These are phyloP conservation scores for Tetrapisispora taiwanensis DNA, from an alignment of 805 yeast species.

Conservation along the genomic window DNA sequence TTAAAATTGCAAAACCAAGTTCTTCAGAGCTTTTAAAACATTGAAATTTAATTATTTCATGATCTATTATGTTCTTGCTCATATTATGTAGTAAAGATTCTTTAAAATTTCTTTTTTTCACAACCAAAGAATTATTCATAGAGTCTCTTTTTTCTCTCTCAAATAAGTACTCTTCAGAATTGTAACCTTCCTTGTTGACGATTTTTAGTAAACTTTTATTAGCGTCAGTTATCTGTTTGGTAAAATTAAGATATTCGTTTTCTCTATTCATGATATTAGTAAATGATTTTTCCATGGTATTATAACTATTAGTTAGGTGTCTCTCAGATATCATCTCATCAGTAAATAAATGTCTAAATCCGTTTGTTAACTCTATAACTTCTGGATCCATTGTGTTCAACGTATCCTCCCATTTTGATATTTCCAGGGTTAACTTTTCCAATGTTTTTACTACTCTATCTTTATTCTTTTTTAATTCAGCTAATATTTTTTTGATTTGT, in stretches of 20 bases:
- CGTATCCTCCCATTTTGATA: conserved; percentile 15
- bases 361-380: conserved; percentile 10
- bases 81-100: conserved; percentile 16
- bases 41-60: conserved; percentile 11
- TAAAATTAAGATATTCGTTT: conserved; percentile 14
- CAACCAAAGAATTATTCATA: conserved; percentile 12
- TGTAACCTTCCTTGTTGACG: conserved; percentile 16
- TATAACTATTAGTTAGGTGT: conserved; percentile 12
- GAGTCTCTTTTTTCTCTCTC: conserved; percentile 15
- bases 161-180: conserved; percentile 18
- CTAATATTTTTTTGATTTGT: conserved; percentile 12
- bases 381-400: conserved; percentile 8
- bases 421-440: conserved; percentile 14
- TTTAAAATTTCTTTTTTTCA: conserved; percentile 16
- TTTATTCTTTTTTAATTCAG: conserved; percentile 12
- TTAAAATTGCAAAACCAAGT: conserved; percentile 14
- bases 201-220: conserved; percentile 12
- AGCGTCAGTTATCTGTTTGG: conserved; percentile 12
- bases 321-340: conserved; percentile 18
- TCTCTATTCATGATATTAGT: conserved; percentile 21
- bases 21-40: conserved; percentile 17
- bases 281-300: conserved; percentile 11
- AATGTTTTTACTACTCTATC: conserved; percentile 12
- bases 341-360: conserved; percentile 15
- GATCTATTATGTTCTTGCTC: conserved; percentile 14